Evolutionary conservation across 345 rosid genomes (phyloP).

Genomic region (Chamaenerion angustifolium): DNA sequence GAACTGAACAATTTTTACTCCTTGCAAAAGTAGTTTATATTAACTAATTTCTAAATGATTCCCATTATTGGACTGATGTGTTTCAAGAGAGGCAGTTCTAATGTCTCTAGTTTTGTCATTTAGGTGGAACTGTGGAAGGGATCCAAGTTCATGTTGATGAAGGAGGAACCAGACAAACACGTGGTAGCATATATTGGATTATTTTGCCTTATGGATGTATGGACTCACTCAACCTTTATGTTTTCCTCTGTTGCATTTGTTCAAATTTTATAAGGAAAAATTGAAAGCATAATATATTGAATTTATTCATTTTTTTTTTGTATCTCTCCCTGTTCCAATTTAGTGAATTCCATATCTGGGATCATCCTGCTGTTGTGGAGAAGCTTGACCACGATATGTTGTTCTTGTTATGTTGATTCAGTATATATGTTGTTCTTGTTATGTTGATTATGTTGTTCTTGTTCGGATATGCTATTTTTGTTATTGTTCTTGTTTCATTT

Average conservation of each 20-base stretch:
- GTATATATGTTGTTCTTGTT: too few species aligned
- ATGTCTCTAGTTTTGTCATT: constrained; percentile 4
- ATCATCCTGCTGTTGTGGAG: constrained; percentile 57
- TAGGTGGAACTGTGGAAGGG: constrained; percentile 69
- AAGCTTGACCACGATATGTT: too few species aligned
- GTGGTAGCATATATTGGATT: constrained; percentile 48
- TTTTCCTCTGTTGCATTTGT: constrained; percentile 2
- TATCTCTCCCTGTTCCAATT: background rate
- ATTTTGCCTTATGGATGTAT: constrained; percentile 63
- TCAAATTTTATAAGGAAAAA: too few species aligned
- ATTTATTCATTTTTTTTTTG: background rate
- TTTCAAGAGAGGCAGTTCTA: background rate
- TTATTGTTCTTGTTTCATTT: too few species aligned
- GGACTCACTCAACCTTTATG: constrained; percentile 2
- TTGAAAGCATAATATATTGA: too few species aligned
- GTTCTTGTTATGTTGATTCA: too few species aligned
- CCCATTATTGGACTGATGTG: background rate
- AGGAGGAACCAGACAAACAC: constrained; percentile 51
- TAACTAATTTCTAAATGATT: background rate
- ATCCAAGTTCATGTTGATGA: constrained; percentile 59
- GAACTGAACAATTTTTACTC: background rate
- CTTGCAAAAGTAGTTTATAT: background rate
- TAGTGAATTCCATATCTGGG: constrained; percentile 35
- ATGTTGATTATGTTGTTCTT: too few species aligned
- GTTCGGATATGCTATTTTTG: too few species aligned